These are phyloP conservation scores for Scedosporium boydii DNA, from an alignment of 2,329 filamentous ascomycete genomes.

Conservation along the genomic window DNA sequence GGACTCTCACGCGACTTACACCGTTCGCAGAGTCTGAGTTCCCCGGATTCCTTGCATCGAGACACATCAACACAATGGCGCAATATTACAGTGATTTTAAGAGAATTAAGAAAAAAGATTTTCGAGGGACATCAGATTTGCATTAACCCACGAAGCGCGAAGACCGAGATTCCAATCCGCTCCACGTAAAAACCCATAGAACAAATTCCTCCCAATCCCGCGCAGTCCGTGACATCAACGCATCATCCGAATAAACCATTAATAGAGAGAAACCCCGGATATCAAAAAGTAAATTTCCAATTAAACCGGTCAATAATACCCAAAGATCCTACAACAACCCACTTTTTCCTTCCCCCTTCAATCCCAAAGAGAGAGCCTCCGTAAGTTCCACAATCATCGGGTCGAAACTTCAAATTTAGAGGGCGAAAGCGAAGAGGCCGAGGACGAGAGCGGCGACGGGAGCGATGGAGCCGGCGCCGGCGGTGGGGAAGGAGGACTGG, in stretches of 20 bases:
- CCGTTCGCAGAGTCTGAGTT: no score
- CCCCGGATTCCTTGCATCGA: no score
- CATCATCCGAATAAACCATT: background rate
- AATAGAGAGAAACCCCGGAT: background rate
- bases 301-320: background rate
- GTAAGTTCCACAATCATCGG: background rate
- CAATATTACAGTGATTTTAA: background rate
- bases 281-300: background rate
- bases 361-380: background rate
- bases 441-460: background rate
- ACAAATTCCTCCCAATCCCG: background rate
- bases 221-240: background rate
- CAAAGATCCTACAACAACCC: background rate
- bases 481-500: background rate
- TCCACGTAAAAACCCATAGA: background rate
- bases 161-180: background rate
- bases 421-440: background rate
- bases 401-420: background rate
- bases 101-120: background rate
- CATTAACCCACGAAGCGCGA: background rate
- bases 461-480: background rate
- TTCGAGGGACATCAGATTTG: background rate
- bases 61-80: background rate
- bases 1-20: no score
- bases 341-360: background rate